phyloP scores from a whole-genome alignment of 75 land plant genomes.

The Ceratopteris richardii region DNA sequence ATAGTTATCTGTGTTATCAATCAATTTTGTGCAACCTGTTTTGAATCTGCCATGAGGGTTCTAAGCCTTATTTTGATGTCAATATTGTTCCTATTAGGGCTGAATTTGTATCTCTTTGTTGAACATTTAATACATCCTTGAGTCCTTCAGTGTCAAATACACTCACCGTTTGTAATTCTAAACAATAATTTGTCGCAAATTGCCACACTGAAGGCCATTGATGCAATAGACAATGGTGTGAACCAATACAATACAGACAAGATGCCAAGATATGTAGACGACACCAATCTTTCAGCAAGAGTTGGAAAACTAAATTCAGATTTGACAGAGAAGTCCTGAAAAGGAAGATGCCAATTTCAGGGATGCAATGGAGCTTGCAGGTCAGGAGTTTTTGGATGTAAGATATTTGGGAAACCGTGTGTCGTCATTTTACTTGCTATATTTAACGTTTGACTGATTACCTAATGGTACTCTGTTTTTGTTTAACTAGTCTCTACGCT shows the following conservation, averaged over 20 bases:
- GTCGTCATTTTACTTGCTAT: no score
- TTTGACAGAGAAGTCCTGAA: conserved; percentile 18
- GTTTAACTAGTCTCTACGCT: conserved; percentile 46
- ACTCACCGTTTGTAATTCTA: no score
- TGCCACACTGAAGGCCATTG: conserved; percentile 11
- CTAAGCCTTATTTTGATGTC: no score
- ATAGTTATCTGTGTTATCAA: no score
- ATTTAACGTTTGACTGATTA: no score
- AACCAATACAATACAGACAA: conserved; percentile 24
- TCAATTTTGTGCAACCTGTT: no score
- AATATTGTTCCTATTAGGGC: no score
- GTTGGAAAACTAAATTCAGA: conserved; percentile 19
- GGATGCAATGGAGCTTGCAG: conserved; percentile 25
- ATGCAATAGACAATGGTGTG: conserved; percentile 26
- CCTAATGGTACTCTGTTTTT: neutral
- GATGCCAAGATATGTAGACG: conserved; percentile 18
- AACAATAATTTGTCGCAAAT: no score
- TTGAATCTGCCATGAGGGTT: no score
- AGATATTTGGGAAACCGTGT: neutral
- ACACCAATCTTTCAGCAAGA: conserved; percentile 19
- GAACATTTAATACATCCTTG: no score
- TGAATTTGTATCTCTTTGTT: no score
- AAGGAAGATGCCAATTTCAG: conserved; percentile 10
- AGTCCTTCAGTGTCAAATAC: no score
- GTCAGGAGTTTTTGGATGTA: conserved; percentile 18